Evolutionary conservation across 2,329 filamentous ascomycete genomes (phyloP), one percentile per base, ranked within the genome.

Genomic region (Exserohilum turcica): DNA sequence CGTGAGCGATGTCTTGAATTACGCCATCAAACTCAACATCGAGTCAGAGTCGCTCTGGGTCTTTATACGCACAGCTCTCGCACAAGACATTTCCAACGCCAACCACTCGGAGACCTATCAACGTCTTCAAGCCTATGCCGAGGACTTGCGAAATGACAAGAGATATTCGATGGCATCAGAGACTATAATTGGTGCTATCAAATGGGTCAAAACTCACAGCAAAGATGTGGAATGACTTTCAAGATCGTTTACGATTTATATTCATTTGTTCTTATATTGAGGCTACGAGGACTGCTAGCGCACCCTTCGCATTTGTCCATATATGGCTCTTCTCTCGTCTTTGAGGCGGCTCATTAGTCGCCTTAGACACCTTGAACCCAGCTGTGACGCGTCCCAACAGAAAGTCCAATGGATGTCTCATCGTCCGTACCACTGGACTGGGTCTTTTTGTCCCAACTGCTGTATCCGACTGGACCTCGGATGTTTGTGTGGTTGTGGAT

Each of bases 41-140:
- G 50, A 60, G 24, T 62, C 73, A 19, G 72, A 73, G 43, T 72
- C 72, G 3, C 18, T 72, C 5, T 75, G 72, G 72, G 52, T 64
- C 2, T 75, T 75, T 33, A 38, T 74, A 10, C 64, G 68, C 16
- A 64, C 52, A 9, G 57, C 52, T 4, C 21, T 73, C 6, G 59
- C 59, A 2, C 61, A 64, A 42, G 54, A 57, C 3, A 36, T 54
- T 6, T 35, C 65, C 27, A 46, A 56, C 33, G 45, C 48, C 9
- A 51, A 56, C 5, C 49, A 46, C 29, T 33, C 33, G 18, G 48
- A 49, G n/a, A 31, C 54, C 12, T 43, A 56, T 16, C 31, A 57
- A 21, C 44, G 16, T 16, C 54, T 67, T 12, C 47, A 54, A 33
- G 35, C 52, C 8, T 48, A 54, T 18, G 39, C 35, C 12, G 35